A percentile compares a stretch with the other conserved stretches of the same genome.
Conservation (phyloP, 2,329 filamentous ascomycete genomes). For the Fusarium miscanthi region DNA sequence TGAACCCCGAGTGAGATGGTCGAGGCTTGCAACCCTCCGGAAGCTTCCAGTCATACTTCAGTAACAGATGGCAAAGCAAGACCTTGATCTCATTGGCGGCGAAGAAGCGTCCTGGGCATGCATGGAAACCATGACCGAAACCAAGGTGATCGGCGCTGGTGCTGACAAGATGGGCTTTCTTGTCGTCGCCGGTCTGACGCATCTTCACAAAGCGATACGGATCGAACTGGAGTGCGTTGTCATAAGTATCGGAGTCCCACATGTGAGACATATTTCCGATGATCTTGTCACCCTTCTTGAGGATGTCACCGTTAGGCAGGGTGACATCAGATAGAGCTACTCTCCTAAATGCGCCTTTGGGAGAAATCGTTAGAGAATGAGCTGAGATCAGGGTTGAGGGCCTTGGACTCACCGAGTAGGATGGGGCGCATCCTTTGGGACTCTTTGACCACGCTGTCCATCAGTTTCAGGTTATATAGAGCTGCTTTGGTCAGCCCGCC, state of each 20-base stretch:
- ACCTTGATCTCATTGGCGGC: constrained; percentile 65
- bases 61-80: constrained; percentile 58
- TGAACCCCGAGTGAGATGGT: rapidly evolving
- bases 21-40: neutral
- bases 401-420: constrained; percentile 41
- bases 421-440: constrained; percentile 59
- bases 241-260: neutral
- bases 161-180: constrained; percentile 56
- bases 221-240: constrained; percentile 50
- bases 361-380: neutral
- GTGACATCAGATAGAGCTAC: neutral
- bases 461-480: constrained; percentile 56
- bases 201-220: constrained; percentile 58
- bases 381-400: too few species aligned
- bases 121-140: constrained; percentile 67
- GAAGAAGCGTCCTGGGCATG: constrained; percentile 65
- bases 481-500: constrained; percentile 56
- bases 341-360: neutral
- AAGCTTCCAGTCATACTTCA: constrained; percentile 58
- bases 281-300: constrained; percentile 5
- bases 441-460: constrained; percentile 64
- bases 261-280: neutral
- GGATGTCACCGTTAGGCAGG: neutral
- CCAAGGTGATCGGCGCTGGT: constrained; percentile 60
- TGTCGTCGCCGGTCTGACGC: constrained; percentile 50